These are phyloP conservation scores for Rhodotorula sp. DNA, from an alignment of 1,284 basidiomycete genomes.

Conservation along the genomic window DNA sequence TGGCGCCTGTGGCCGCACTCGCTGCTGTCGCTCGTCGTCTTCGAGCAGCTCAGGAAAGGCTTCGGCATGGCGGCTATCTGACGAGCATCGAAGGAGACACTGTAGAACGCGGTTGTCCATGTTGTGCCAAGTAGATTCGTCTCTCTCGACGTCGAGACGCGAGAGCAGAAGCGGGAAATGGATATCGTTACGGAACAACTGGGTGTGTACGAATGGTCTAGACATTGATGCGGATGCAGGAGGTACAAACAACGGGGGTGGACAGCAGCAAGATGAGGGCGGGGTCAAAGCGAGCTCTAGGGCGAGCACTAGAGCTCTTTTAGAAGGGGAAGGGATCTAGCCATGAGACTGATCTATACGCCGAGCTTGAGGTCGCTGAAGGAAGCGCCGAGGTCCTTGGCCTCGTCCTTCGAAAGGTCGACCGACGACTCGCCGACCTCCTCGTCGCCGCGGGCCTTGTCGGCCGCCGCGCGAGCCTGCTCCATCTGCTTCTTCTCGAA, in stretches of 20 bases:
- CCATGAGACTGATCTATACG: conserved; percentile 2
- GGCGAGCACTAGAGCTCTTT: too few species aligned
- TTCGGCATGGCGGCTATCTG: conserved; percentile 40
- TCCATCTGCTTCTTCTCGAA: conserved; percentile 49
- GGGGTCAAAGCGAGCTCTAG: too few species aligned
- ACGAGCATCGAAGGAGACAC: too few species aligned
- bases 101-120: too few species aligned
- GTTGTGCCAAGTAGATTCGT: not conserved
- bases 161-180: too few species aligned
- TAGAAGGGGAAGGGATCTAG: too few species aligned
- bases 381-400: conserved; percentile 25
- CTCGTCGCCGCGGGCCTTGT: conserved; percentile 45
- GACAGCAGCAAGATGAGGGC: too few species aligned
- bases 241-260: too few species aligned
- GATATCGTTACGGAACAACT: too few species aligned
- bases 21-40: conserved; percentile 42
- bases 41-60: conserved; percentile 40
- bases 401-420: conserved; percentile 4
- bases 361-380: conserved; percentile 31
- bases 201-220: too few species aligned
- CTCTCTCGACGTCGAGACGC: too few species aligned
- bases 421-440: conserved; percentile 39
- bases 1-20: conserved; percentile 43
- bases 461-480: conserved; percentile 38
- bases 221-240: too few species aligned